Evolutionary conservation across 257 asterid species (phyloP), one percentile per base, ranked within the genome.

Genomic region (Solanum chmielewskii): DNA sequence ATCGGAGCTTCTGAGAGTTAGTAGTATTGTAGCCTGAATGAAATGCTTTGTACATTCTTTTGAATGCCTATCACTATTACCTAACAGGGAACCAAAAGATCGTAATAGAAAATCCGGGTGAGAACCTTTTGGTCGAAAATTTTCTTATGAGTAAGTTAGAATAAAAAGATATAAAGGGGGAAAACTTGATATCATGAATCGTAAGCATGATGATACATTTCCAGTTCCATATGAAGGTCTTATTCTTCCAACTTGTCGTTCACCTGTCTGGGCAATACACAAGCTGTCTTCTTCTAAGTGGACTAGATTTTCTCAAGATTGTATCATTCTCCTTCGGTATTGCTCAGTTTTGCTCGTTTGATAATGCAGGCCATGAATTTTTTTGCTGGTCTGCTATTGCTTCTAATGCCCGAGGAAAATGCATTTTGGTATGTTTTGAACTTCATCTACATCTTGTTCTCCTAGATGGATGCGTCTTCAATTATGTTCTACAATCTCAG

Each of bases 391-490:
- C 87, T 97, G 91, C 90, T 97, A 74, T 91, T 97, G 92, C 98
- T 97, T 89, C 89, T 97, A 90, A 97, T 97, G 99, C 98, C 99
- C 23, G 99, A 97, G 91, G 99, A 97, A 92, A 97, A 95, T 92
- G 99, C 99, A 75, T 97, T 97, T 91, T 97, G 99, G 99, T 97
- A 91, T 90, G 98, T 89, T 85, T 76, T 85, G 85, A 56, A 84
- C 62, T 83, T 87, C 59, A 71, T 89, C 90, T 15, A 60, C 37
- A 82, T 45, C 71, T 86, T 73, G 41, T 86, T 78, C 86, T 85
- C 84, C 70, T n/a, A 11, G 12, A 81, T 47, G 45, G 69, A 81
- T 80, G 12, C 29, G 27, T 47, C 70, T 49, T 81, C 68, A 6
- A 10, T 81, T 49, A 49, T 49, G 45, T 81, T 81, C 69, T 49